phyloP scores from a whole-genome alignment of 768 basidiomycete genomes.

The Clathrus columnatus region DNA sequence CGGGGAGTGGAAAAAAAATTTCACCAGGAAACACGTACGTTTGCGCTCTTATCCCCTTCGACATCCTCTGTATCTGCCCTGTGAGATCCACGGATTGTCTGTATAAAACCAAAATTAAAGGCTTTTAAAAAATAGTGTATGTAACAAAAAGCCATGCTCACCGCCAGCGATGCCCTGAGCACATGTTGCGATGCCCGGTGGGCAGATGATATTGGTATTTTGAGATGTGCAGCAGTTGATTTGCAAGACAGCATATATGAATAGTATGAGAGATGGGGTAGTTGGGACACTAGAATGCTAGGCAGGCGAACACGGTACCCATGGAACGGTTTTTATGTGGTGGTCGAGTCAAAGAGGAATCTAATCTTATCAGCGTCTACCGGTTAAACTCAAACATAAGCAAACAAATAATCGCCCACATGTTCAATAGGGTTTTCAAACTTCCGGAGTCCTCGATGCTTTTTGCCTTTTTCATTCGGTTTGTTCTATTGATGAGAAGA shows the following conservation, averaged over 20 bases:
- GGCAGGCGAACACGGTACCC: neutral
- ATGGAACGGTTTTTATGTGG: conserved; percentile 1
- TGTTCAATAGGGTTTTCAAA: no score
- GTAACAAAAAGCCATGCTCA: neutral
- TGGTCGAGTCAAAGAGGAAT: conserved; percentile 5
- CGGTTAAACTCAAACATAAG: neutral
- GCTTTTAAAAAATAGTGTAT: neutral
- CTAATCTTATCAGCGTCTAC: conserved; percentile 11
- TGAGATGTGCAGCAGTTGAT: conserved; percentile 1
- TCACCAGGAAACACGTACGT: neutral
- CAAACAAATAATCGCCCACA: conserved; percentile 1
- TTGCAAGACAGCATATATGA: conserved; percentile 6
- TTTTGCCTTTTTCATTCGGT: no score
- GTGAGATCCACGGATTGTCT: conserved; percentile 10
- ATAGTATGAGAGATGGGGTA: neutral
- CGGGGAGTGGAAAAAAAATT: neutral
- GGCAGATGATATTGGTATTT: conserved; percentile 1
- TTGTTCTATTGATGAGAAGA: no score
- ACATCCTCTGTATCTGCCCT: conserved; percentile 5
- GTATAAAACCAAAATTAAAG: neutral
- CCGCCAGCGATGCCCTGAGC: conserved; percentile 6
- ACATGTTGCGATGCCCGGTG: conserved; percentile 8
- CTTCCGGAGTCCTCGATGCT: no score
- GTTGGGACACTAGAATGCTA: neutral
- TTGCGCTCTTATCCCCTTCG: conserved; percentile 4